phyloP scores from a whole-genome alignment of 2,329 filamentous ascomycete species.

The Periconia digitata region DNA sequence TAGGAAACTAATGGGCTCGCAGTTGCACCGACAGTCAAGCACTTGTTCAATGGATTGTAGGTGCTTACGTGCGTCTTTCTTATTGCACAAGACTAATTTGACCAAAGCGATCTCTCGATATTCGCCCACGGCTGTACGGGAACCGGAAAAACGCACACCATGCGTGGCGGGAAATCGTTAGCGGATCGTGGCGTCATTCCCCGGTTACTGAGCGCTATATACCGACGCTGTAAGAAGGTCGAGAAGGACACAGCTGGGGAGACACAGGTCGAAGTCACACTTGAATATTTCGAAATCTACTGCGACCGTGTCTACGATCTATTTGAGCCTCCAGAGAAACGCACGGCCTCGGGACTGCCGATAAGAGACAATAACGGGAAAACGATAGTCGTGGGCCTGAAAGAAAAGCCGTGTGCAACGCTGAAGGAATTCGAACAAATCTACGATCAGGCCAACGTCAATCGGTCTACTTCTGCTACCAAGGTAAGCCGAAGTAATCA shows the following conservation, averaged over 20 bases:
- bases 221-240: conserved; percentile 81
- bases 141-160: conserved; percentile 93
- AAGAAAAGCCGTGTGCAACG: conserved; percentile 77
- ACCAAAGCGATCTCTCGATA: conserved; percentile 57
- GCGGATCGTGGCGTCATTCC: conserved; percentile 88
- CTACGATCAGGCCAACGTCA: conserved; percentile 90
- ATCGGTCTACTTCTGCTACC: conserved; percentile 84
- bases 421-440: conserved; percentile 87
- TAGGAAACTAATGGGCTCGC: conserved; percentile 20
- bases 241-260: conserved; percentile 73
- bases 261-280: conserved; percentile 70
- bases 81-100: conserved; percentile 1
- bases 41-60: conserved; percentile 78
- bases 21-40: conserved; percentile 89
- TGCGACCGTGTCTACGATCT: conserved; percentile 94
- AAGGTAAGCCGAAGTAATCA: conserved; percentile 55
- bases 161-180: conserved; percentile 86
- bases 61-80: conserved; percentile 57
- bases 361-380: conserved; percentile 84
- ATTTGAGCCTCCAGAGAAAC: conserved; percentile 84
- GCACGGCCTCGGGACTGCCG: conserved; percentile 76
- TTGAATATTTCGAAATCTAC: conserved; percentile 97
- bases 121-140: conserved; percentile 94
- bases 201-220: conserved; percentile 80
- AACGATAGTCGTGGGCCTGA: conserved; percentile 83